A percentile compares a stretch with the other conserved stretches of the same genome.
Evolutionary conservation across 352 stramenopile genomes (phyloP).

Genomic region (Phytopythium oedochilum): DNA sequence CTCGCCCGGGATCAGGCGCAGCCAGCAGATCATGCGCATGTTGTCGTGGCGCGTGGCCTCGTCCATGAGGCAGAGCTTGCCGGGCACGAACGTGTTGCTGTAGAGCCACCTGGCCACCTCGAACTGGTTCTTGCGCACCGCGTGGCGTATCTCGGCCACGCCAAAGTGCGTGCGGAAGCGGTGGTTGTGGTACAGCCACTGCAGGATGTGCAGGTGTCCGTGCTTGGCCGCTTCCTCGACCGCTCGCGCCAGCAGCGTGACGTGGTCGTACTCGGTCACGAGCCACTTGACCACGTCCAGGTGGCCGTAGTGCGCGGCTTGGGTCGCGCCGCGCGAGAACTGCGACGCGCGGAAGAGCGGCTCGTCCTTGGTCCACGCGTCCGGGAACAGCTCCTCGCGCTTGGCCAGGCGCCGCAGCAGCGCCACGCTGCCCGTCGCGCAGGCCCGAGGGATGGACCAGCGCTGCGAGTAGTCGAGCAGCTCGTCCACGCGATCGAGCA

Average conservation of each 20-base stretch:
- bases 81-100: not conserved
- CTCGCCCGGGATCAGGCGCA: slow-evolving; percentile 26
- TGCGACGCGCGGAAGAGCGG: slow-evolving; percentile 4
- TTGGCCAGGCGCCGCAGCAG: slow-evolving; percentile 18
- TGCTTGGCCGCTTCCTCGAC: slow-evolving; percentile 5
- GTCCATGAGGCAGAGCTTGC: slow-evolving; percentile 16
- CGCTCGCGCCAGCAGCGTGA: slow-evolving; percentile 1
- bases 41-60: slow-evolving; percentile 28
- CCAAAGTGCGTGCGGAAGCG: slow-evolving; percentile 6
- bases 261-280: slow-evolving; percentile 3
- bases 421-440: slow-evolving; percentile 4
- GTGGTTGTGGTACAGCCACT: slow-evolving; percentile 8
- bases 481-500: not conserved
- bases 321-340: not conserved
- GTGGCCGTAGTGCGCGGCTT: slow-evolving; percentile 7
- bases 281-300: slow-evolving; percentile 9
- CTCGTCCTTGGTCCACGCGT: slow-evolving; percentile 7
- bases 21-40: slow-evolving; percentile 31
- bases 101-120: slow-evolving; percentile 3
- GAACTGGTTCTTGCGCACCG: slow-evolving; percentile 4
- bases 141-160: slow-evolving; percentile 8
- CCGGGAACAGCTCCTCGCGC: slow-evolving; percentile 2
- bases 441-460: slow-evolving; percentile 4
- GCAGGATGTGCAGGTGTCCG: slow-evolving; percentile 9
- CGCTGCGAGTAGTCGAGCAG: slow-evolving; percentile 4